Conservation (phyloP, 2,329 filamentous ascomycete genomes). For the Colletotrichum trifolii region DNA sequence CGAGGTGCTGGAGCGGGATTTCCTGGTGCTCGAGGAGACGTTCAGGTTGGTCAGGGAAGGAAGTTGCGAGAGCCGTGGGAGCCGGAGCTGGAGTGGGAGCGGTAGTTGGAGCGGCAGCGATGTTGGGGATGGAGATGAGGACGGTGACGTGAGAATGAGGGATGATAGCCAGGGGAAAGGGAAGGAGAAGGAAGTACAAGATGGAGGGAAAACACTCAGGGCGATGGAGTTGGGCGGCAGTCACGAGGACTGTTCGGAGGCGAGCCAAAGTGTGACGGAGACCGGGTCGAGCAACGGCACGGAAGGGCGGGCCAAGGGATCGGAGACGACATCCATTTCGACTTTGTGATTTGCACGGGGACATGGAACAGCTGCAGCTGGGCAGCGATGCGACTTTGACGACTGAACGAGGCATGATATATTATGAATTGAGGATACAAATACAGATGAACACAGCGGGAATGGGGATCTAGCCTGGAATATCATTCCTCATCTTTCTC, state of each 20-base stretch:
- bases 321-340: constrained; percentile 51
- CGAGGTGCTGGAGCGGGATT: constrained; percentile 79
- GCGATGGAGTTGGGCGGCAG: constrained; percentile 34
- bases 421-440: constrained; percentile 5
- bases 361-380: background rate
- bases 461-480: constrained; percentile 4
- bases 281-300: constrained; percentile 49
- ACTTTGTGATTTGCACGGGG: constrained; percentile 37
- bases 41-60: constrained; percentile 62
- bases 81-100: constrained; percentile 44
- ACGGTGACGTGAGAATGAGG: constrained; percentile 33
- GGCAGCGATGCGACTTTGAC: constrained; percentile 39
- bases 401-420: constrained; percentile 18
- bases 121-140: constrained; percentile 16
- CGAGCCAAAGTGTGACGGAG: constrained; percentile 51
- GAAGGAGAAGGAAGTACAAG: constrained; percentile 36
- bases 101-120: constrained; percentile 52
- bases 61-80: constrained; percentile 43
- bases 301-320: constrained; percentile 46
- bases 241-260: constrained; percentile 48
- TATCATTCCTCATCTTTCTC: constrained; percentile 11
- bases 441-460: constrained; percentile 6
- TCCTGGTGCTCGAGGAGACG: constrained; percentile 73
- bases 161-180: constrained; percentile 38
- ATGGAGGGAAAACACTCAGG: constrained; percentile 24